Conservation (phyloP, 2,329 filamentous ascomycete species). For the Penicillium sclerotigenum region DNA sequence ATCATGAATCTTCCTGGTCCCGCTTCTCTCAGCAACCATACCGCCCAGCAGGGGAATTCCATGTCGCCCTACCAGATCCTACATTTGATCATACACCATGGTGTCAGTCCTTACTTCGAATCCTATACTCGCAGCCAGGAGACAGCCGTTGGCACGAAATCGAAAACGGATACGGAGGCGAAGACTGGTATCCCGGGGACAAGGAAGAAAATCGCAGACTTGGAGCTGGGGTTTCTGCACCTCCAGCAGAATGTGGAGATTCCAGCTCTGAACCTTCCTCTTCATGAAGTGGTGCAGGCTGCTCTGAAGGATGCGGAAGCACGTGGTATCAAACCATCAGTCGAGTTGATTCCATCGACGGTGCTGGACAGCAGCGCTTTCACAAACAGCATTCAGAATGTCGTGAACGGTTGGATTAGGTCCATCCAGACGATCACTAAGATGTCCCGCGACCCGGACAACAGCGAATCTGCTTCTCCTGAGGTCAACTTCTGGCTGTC, state of each 20-base stretch:
- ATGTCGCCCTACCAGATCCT: conserved; percentile 87
- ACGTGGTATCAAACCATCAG: conserved; percentile 64
- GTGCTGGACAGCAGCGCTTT: conserved; percentile 88
- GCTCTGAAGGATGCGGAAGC: conserved; percentile 75
- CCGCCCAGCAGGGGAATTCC: conserved; percentile 67
- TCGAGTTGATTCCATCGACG: conserved; percentile 71
- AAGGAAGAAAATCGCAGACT: conserved; percentile 92
- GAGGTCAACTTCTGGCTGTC: conserved; percentile 99
- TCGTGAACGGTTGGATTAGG: conserved; percentile 97
- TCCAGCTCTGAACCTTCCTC: conserved; percentile 79
- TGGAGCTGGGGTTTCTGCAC: conserved; percentile 85
- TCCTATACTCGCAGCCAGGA: conserved; percentile 85
- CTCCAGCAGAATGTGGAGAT: conserved; percentile 98
- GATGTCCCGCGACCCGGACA: conserved; percentile 77
- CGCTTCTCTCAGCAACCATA: conserved; percentile 63
- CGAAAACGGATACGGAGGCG: conserved; percentile 78
- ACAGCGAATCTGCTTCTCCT: conserved; percentile 78
- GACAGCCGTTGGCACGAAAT: conserved; percentile 61
- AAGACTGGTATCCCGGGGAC: conserved; percentile 96
- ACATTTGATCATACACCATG: conserved; percentile 86
- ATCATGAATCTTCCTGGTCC: conserved; percentile 88
- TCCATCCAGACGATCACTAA: conserved; percentile 96
- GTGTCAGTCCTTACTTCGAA: conserved; percentile 93
- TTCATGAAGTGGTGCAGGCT: conserved; percentile 83
- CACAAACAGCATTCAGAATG: conserved; percentile 88